Percentiles rank a stretch among this genome's conserved stretches.
Evolutionary conservation across 352 stramenopile species (phyloP).

Genomic region (Stephanocyclus meneghinianus): DNA sequence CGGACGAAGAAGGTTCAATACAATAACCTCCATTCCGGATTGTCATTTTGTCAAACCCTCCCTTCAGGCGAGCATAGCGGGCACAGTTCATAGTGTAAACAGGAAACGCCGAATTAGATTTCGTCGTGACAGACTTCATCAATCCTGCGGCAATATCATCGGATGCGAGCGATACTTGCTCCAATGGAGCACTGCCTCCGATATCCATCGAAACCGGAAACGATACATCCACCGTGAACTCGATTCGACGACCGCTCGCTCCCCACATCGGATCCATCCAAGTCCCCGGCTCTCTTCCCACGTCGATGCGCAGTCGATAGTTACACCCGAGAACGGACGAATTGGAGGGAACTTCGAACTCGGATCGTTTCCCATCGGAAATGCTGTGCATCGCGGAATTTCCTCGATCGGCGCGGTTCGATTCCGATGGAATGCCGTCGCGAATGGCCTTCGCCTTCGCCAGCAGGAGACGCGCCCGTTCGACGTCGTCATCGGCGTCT

Average conservation of each 20-base stretch:
- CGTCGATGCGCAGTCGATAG: slow-evolving; percentile 68
- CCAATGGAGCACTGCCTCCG: neutral
- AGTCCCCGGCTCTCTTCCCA: slow-evolving; percentile 72
- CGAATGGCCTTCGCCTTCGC: slow-evolving; percentile 46
- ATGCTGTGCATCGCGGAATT: neutral
- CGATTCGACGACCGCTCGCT: slow-evolving; percentile 61
- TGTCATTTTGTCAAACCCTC: slow-evolving; percentile 72
- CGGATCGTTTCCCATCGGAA: slow-evolving; percentile 12
- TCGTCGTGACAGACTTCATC: slow-evolving; percentile 27
- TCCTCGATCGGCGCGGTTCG: neutral
- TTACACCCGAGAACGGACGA: neutral
- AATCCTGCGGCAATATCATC: slow-evolving; percentile 25
- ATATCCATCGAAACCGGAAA: slow-evolving; percentile 29
- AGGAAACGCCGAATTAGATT: slow-evolving; percentile 33
- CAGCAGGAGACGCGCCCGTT: slow-evolving; percentile 33
- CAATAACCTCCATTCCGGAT: slow-evolving; percentile 62
- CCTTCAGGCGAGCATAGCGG: slow-evolving; percentile 45
- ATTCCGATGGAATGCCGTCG: slow-evolving; percentile 22
- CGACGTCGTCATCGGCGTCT: no score
- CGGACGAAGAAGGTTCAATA: slow-evolving; percentile 46
- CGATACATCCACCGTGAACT: slow-evolving; percentile 65
- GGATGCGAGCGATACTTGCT: neutral
- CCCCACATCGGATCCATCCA: slow-evolving; percentile 81
- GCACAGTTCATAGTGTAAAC: slow-evolving; percentile 46
- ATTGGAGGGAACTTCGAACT: slow-evolving; percentile 23